phyloP scores from a whole-genome alignment of 2,329 filamentous ascomycete species.

The Xylariaceae sp. region DNA sequence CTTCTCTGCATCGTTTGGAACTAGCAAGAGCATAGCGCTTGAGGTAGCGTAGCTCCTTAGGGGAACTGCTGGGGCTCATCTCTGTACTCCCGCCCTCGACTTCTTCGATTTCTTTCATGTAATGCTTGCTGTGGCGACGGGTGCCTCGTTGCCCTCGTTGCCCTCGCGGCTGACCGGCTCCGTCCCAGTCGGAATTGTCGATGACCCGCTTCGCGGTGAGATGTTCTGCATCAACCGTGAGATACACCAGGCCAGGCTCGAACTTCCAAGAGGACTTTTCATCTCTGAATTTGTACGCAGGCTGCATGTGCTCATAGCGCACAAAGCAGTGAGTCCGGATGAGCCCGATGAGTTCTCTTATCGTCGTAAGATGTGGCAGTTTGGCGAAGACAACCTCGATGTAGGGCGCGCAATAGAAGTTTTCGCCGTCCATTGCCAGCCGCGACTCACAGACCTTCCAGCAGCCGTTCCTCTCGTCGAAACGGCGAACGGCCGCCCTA shows the following conservation, averaged over 20 bases:
- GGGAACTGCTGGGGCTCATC: not conserved
- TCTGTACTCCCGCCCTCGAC: not conserved
- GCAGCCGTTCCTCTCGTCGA: slow-evolving; percentile 9
- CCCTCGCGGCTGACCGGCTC: not conserved
- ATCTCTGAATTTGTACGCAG: slow-evolving; percentile 14
- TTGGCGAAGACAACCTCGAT: slow-evolving; percentile 13
- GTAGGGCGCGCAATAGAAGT: slow-evolving; percentile 15
- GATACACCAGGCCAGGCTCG: slow-evolving; percentile 14
- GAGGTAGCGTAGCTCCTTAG: slow-evolving; percentile 7
- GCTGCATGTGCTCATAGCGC: slow-evolving; percentile 12
- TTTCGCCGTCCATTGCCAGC: slow-evolving; percentile 7
- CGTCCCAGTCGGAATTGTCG: not conserved
- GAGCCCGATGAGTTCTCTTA: slow-evolving; percentile 11
- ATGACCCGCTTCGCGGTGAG: slow-evolving; percentile 4
- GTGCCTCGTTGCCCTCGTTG: slow-evolving; percentile 1
- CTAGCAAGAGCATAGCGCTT: slow-evolving; percentile 10
- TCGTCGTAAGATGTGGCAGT: slow-evolving; percentile 8
- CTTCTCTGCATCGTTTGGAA: slow-evolving; percentile 10
- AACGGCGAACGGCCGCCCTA: slow-evolving; percentile 10
- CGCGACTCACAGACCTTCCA: slow-evolving; percentile 14
- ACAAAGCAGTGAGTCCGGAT: slow-evolving; percentile 8
- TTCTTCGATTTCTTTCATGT: not conserved
- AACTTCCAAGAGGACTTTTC: slow-evolving; percentile 13
- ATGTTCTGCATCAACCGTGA: slow-evolving; percentile 8
- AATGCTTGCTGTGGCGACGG: not conserved